These are phyloP conservation scores for Gracilaria gracilis DNA, from an alignment of 23 red algal species.

Conservation along the genomic window DNA sequence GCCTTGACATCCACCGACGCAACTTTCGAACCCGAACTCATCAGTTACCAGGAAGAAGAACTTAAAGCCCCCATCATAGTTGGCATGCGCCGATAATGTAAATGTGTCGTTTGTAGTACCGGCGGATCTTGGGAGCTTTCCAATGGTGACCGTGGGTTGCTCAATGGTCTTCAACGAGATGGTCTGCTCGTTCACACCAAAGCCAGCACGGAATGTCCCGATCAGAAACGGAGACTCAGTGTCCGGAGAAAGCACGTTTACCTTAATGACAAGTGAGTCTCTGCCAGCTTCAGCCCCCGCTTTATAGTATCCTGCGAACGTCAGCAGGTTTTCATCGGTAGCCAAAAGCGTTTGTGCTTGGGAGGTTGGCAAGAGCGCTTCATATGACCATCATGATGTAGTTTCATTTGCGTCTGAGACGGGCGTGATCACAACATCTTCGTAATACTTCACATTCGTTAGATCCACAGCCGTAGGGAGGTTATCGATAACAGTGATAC, in stretches of 20 bases:
- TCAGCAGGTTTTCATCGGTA: slow-evolving; percentile 31
- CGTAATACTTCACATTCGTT: slow-evolving; percentile 62
- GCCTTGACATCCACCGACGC: slow-evolving; percentile 64
- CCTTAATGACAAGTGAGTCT: slow-evolving; percentile 24
- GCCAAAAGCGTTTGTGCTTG: slow-evolving; percentile 34
- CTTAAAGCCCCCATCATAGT: slow-evolving; percentile 72
- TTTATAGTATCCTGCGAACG: slow-evolving; percentile 38
- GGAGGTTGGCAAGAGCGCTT: slow-evolving; percentile 23
- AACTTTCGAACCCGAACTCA: slow-evolving; percentile 55
- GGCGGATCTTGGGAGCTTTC: slow-evolving; percentile 24
- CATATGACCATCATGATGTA: slow-evolving; percentile 51
- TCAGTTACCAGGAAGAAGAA: slow-evolving; percentile 70
- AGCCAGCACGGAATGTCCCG: slow-evolving; percentile 29
- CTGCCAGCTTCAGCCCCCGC: slow-evolving; percentile 29
- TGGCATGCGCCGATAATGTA: slow-evolving; percentile 50
- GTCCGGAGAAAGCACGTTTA: slow-evolving; percentile 32
- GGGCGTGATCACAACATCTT: slow-evolving; percentile 65
- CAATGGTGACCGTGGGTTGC: slow-evolving; percentile 36
- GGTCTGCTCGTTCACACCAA: slow-evolving; percentile 46
- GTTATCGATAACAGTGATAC: slow-evolving; percentile 51
- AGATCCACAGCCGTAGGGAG: slow-evolving; percentile 30
- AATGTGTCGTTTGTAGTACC: slow-evolving; percentile 52
- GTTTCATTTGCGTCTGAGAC: slow-evolving; percentile 44
- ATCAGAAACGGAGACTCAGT: slow-evolving; percentile 63
- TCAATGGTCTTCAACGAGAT: slow-evolving; percentile 53